Conservation (phyloP, 805 yeast genomes). For the Hagleromyces aurorensis region DNA sequence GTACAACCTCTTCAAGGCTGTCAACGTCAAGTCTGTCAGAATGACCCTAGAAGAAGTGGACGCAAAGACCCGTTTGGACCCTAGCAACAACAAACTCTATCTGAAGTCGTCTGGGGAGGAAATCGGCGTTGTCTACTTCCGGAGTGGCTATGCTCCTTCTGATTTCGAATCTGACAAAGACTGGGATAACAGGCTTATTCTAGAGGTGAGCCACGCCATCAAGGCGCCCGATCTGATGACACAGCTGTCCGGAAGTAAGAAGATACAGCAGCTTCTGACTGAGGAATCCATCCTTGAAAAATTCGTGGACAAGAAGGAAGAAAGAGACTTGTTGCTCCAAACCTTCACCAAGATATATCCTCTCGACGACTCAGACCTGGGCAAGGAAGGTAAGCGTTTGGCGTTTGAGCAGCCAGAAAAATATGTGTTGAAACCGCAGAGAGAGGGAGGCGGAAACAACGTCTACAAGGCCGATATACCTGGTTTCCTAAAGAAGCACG, state of each 20-base stretch:
- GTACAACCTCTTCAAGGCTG: conserved; percentile 48
- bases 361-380: conserved; percentile 60
- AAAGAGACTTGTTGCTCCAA: conserved; percentile 26
- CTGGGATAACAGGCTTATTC: conserved; percentile 68
- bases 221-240: conserved; percentile 88
- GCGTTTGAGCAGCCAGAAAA: conserved; percentile 62
- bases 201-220: conserved; percentile 74
- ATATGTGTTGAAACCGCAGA: conserved; percentile 89
- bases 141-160: conserved; percentile 81
- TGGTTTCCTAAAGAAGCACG: conserved; percentile 47
- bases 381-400: conserved; percentile 51
- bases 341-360: conserved; percentile 90
- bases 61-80: conserved; percentile 34
- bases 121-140: conserved; percentile 80
- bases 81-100: conserved; percentile 39
- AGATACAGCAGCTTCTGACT: conserved; percentile 84
- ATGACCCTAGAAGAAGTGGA: conserved; percentile 56
- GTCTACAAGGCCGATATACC: conserved; percentile 85
- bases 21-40: conserved; percentile 56
- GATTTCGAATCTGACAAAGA: conserved; percentile 62
- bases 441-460: conserved; percentile 99
- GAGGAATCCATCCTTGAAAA: conserved; percentile 39
- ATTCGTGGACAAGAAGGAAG: conserved; percentile 33
- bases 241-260: conserved; percentile 89
- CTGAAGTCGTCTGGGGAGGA: conserved; percentile 53